Conservation (phyloP, 2,329 filamentous ascomycete genomes). For the Sporothrix brasiliensis region DNA sequence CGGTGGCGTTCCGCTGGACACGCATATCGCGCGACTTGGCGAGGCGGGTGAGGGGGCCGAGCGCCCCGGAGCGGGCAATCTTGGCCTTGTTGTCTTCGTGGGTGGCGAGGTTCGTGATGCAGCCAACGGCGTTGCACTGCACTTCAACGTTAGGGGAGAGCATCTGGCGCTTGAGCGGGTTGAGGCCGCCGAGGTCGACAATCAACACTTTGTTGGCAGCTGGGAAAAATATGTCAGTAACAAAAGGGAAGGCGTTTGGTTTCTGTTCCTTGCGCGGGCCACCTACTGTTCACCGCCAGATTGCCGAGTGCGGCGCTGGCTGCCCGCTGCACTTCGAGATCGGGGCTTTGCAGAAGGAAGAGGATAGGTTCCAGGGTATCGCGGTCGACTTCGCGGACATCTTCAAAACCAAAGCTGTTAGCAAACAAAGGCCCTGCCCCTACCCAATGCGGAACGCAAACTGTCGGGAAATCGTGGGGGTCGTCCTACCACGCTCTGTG, state of each 20-base stretch:
- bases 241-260: neutral
- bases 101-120: conserved; percentile 96
- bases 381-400: conserved; percentile 93
- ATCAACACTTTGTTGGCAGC: conserved; percentile 98
- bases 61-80: conserved; percentile 90
- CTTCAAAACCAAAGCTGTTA: conserved; percentile 50
- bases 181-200: conserved; percentile 85
- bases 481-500: conserved; percentile 79
- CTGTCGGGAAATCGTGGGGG: too few relatives aligned
- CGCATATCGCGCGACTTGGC: conserved; percentile 99
- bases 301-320: conserved; percentile 96
- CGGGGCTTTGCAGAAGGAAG: conserved; percentile 88
- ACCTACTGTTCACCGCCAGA: conserved; percentile 91
- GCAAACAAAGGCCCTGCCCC: neutral
- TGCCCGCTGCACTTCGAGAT: conserved; percentile 95
- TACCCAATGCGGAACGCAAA: too few relatives aligned
- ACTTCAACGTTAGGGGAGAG: conserved; percentile 97
- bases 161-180: conserved; percentile 95
- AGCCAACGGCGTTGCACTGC: conserved; percentile 97
- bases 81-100: conserved; percentile 99
- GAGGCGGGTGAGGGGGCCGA: conserved; percentile 85
- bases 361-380: conserved; percentile 95
- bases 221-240: conserved; percentile 44
- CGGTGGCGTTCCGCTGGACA: conserved; percentile 95
- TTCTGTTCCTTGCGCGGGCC: neutral